Conservation (phyloP, 169 alveolate species). For the Amoebophrya sp. region DNA sequence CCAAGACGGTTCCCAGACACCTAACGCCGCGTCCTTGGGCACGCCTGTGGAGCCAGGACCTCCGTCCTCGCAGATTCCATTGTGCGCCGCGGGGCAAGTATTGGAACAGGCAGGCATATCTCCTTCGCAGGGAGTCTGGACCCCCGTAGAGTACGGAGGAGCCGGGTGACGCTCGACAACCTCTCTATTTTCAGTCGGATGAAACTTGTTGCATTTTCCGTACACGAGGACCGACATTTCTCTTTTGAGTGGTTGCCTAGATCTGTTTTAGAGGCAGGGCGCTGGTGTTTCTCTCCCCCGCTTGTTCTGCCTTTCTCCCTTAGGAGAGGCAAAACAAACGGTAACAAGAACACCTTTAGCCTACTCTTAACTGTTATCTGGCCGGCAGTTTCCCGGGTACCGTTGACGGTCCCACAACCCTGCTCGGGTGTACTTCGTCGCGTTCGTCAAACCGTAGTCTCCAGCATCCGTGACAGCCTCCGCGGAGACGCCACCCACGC, state of each 20-base stretch:
- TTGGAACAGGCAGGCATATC: background rate
- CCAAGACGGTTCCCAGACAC: too few species aligned
- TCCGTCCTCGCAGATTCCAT: background rate
- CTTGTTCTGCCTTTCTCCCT: background rate
- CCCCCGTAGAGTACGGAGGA: background rate
- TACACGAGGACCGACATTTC: background rate
- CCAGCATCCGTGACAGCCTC: background rate
- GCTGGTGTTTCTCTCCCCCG: too few species aligned
- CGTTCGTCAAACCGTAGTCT: background rate
- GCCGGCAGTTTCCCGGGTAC: background rate
- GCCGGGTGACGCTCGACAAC: background rate
- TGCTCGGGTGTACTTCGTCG: background rate
- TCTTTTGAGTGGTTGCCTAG: too few species aligned
- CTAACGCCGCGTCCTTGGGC: too few species aligned
- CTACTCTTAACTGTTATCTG: background rate
- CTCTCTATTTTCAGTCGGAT: too few species aligned
- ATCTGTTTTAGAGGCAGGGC: too few species aligned
- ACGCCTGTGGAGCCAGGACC: too few species aligned
- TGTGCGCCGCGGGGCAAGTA: background rate
- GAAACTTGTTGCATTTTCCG: background rate
- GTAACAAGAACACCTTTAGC: background rate
- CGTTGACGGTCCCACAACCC: background rate
- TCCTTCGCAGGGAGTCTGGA: background rate
- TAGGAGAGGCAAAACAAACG: background rate
- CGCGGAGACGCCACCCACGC: background rate